Conservation (phyloP, 495 filamentous ascomycete genomes). For the Filosporella fistucella region DNA sequence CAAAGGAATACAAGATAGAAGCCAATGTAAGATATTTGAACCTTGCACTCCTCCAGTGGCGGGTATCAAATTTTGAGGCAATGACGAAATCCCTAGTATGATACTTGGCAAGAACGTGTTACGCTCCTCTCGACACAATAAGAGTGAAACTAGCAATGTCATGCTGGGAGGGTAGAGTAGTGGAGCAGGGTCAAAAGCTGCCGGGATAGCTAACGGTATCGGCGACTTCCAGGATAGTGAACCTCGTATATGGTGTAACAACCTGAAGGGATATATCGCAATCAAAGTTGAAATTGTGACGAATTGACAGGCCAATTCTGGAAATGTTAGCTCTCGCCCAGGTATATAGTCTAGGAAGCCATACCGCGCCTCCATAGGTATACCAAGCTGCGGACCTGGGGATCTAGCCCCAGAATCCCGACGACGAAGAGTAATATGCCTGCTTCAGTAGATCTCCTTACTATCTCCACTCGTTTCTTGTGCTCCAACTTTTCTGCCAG, state of each 20-base stretch:
- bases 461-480: constrained; percentile 35
- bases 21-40: constrained; percentile 66
- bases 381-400: constrained; percentile 26
- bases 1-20: constrained; percentile 60
- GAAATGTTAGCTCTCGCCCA: background rate
- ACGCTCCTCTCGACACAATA: constrained; percentile 55
- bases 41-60: constrained; percentile 46
- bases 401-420: constrained; percentile 28
- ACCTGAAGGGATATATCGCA: constrained; percentile 41
- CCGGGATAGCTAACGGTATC: constrained; percentile 48
- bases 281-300: constrained; percentile 39
- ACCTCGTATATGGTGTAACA: constrained; percentile 15
- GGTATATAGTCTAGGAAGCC: no score
- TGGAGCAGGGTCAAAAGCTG: constrained; percentile 84
- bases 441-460: constrained; percentile 38
- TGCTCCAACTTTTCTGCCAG: constrained; percentile 30
- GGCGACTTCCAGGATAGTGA: constrained; percentile 19
- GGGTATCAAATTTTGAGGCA: constrained; percentile 72
- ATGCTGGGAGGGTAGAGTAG: constrained; percentile 79
- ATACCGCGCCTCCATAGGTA: constrained; percentile 19
- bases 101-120: constrained; percentile 70
- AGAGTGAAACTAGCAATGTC: constrained; percentile 72
- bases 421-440: constrained; percentile 39
- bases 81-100: constrained; percentile 69
- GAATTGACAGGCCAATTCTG: constrained; percentile 45